These are phyloP conservation scores for Fonsecaea multimorphosa DNA, from an alignment of 2,329 filamentous ascomycete species.

Conservation along the genomic window DNA sequence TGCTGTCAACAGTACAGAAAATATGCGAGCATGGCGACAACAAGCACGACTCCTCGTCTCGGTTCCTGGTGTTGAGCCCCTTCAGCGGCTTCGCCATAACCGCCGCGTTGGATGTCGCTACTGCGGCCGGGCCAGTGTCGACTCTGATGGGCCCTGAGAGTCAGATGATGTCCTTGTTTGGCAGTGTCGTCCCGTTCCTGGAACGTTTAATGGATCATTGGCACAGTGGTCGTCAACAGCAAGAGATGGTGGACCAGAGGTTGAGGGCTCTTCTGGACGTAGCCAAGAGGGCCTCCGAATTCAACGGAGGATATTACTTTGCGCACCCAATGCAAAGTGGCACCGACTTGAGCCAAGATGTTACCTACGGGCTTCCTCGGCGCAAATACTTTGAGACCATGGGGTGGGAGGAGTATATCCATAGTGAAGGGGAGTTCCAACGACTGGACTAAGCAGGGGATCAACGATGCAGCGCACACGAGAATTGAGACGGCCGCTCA, in stretches of 20 bases:
- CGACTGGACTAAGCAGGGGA: constrained; percentile 18
- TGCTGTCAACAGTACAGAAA: constrained; percentile 32
- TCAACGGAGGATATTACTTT: constrained; percentile 47
- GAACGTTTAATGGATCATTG: constrained; percentile 65
- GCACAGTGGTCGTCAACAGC: constrained; percentile 62
- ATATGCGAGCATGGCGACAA: constrained; percentile 27
- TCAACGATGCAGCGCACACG: constrained; percentile 1
- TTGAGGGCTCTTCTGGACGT: constrained; percentile 52
- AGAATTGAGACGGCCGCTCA: constrained; percentile 8
- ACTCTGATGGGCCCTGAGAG: constrained; percentile 51
- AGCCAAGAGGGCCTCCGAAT: constrained; percentile 46
- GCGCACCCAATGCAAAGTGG: constrained; percentile 49
- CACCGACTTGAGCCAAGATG: constrained; percentile 51
- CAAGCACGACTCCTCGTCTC: constrained; percentile 20
- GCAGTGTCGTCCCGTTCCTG: constrained; percentile 60
- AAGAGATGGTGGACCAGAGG: constrained; percentile 56
- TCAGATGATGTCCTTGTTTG: constrained; percentile 60
- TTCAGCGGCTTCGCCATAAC: constrained; percentile 68
- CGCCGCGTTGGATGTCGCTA: constrained; percentile 70
- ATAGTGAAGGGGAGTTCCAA: constrained; percentile 29
- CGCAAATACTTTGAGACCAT: constrained; percentile 44
- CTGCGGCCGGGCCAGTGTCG: constrained; percentile 62
- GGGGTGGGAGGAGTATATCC: constrained; percentile 35
- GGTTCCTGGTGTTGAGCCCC: constrained; percentile 59
- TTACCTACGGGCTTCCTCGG: constrained; percentile 49